A percentile compares a stretch with the other conserved stretches of the same genome.
phyloP scores from a whole-genome alignment of 2,329 filamentous ascomycete species.

The Rasamsonia emersonii region DNA sequence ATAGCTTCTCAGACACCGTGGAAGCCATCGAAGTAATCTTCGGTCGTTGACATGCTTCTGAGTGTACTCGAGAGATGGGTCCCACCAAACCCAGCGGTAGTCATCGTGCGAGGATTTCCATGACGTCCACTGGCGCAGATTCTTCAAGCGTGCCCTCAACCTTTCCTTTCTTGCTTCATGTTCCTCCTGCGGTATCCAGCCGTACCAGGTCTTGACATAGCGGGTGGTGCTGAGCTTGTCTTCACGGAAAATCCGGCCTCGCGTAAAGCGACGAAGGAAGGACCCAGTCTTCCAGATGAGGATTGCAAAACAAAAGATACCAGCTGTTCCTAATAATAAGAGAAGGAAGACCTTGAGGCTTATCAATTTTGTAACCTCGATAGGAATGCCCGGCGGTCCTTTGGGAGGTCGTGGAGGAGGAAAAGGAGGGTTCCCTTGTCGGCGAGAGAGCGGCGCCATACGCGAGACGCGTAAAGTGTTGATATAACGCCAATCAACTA shows the following conservation, averaged over 20 bases:
- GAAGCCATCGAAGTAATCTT: conserved; percentile 16
- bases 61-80: conserved; percentile 21
- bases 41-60: conserved; percentile 13
- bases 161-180: conserved; percentile 21
- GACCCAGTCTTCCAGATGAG: conserved; percentile 31
- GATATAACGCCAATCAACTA: too few relatives aligned
- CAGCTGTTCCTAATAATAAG: conserved; percentile 27
- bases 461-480: too few relatives aligned
- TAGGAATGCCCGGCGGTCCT: conserved; percentile 14
- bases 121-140: conserved; percentile 17
- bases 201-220: conserved; percentile 35
- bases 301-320: conserved; percentile 29
- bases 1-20: conserved; percentile 19
- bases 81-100: conserved; percentile 35
- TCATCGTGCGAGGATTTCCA: conserved; percentile 28
- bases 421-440: conserved; percentile 17
- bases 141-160: conserved; percentile 13
- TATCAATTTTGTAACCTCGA: conserved; percentile 18
- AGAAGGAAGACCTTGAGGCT: conserved; percentile 22
- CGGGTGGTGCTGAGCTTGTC: conserved; percentile 23
- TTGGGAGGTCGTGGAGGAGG: conserved; percentile 18
- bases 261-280: conserved; percentile 28
- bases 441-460: conserved; percentile 24
- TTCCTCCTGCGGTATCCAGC: conserved; percentile 28
- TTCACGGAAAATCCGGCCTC: conserved; percentile 21